Base-by-base conservation (phyloP, 257 asterid genomes). In the Apocynum venetum region DNA sequence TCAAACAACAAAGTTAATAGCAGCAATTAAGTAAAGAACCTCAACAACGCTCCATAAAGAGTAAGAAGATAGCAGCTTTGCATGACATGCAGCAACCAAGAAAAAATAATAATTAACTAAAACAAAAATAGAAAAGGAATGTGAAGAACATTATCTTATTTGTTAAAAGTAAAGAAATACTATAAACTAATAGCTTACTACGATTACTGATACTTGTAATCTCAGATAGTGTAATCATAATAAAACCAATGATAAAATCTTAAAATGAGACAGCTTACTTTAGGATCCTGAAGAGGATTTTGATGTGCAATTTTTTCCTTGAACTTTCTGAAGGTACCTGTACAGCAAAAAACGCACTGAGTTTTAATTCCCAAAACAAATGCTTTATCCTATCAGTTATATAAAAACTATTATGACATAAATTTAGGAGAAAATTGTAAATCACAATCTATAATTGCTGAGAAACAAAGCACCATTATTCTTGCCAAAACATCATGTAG, bases 301-400 rank as follows among this genome's bases (percentile, higher is more conserved):
- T 88, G 93, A 63, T 51, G 79, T 35, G 87, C 89, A 83, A 93
- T n/a, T 85, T 87, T 91, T 80, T 91, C 98, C 92, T 93, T 95
- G 69, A 89, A 95, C 90, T 93, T 95, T 86, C 89, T 91, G 85
- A 76, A 95, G 74, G 99, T 95, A 78, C 98, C 98, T 95, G 95
- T 76, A 86, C 63, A 73, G 65, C 53, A 38, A 68, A 51, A 64
- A 68, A 40, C 60, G 19, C 38, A 70, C 19, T 14, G n/a, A 0
- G 15, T 67, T 59, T 67, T 14, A 67, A 19, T 43, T 17, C 25
- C 71, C 2, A 3, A n/a, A 44, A 19, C 14, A 43, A 61, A 61
- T 10, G 43, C 0, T 61, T 31, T 61, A 9, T 35, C 19, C 44
- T 31, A 61, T 35, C 66, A 60, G 66, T 25, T 66, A 4, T 15